Evolutionary conservation across 345 rosid genomes (phyloP), one percentile per base, ranked within the genome.

Genomic region (Psidium friedrichsthalianum): DNA sequence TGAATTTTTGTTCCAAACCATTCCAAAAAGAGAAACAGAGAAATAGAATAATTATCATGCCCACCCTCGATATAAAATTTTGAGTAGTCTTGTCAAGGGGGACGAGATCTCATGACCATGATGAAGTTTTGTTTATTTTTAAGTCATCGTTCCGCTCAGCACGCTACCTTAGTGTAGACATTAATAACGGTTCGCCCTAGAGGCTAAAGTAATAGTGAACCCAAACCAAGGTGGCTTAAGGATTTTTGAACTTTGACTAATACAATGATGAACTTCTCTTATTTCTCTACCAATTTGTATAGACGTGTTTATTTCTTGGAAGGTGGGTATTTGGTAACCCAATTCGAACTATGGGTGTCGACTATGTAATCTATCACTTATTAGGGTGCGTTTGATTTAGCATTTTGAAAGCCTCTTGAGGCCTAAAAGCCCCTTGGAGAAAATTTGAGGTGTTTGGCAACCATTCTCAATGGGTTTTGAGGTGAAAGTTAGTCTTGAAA

Each of bases 151-250:
- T 58, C 74, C 40, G 11, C 20, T 13, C 4, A 59, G n/a, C 74
- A 27, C 36, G 13, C 9, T 27, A 27, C 14, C 6, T 59, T 27
- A 27, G 1, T 15, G 40, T 29, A 15, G 22, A 64, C 44, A 64
- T 64, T 8, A 15, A 32, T 29, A 8, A 32, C 22, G 5, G 42
- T 16, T 64, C 76, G 0, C 76, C 21, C 8, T 61, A 15, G 74
- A 59, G 6, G 36, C 36, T 59, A 59, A 7, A 61, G 32, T 32
- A 5, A 32, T 64, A 8, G 42, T 29, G 11, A 64, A 64, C 44
- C 11, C 1, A 3, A 64, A 29, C 1, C 11, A 22, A 4, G 22
- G 11, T 16, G 15, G 22, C 22, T 32, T 32, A 0, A 0, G 10
- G 20, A 27, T 59, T 59, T 27, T 59, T 13, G 36, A 27, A 13